These are phyloP conservation scores for Dictyostelium firmibasis DNA, from an alignment of 78 protist genomes.

Conservation along the genomic window DNA sequence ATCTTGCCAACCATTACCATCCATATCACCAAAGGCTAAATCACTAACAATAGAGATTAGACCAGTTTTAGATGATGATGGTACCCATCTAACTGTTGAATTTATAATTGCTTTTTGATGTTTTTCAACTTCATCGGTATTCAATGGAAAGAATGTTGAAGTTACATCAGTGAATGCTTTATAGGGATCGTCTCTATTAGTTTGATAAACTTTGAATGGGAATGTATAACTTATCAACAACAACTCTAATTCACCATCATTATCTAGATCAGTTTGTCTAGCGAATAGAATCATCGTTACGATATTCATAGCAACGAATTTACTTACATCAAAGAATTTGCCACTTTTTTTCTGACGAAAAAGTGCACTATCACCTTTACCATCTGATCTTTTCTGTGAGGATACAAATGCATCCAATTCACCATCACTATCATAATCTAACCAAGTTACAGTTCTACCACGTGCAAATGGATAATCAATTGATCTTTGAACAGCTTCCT, in stretches of 20 bases:
- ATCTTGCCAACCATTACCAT: constrained; percentile 51
- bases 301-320: background rate
- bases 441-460: constrained; percentile 60
- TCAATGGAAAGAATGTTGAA: background rate
- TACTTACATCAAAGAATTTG: constrained; percentile 9
- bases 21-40: constrained; percentile 58
- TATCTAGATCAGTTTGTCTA: constrained; percentile 38
- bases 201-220: constrained; percentile 58
- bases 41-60: constrained; percentile 22
- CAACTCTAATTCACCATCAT: constrained; percentile 62
- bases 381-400: constrained; percentile 37
- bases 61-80: constrained; percentile 26
- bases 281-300: constrained; percentile 29
- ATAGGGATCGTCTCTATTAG: background rate
- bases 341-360: background rate
- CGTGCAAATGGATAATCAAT: constrained; percentile 70
- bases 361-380: constrained; percentile 28
- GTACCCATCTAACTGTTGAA: constrained; percentile 9
- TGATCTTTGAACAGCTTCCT: constrained; percentile 10
- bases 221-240: constrained; percentile 48
- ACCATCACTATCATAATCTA: constrained; percentile 66
- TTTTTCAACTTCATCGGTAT: background rate
- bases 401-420: constrained; percentile 57
- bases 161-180: constrained; percentile 65
- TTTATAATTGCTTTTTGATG: background rate